Evolutionary conservation across 306 rosid species (phyloP).

Genomic region (Coriaria nepalensis): DNA sequence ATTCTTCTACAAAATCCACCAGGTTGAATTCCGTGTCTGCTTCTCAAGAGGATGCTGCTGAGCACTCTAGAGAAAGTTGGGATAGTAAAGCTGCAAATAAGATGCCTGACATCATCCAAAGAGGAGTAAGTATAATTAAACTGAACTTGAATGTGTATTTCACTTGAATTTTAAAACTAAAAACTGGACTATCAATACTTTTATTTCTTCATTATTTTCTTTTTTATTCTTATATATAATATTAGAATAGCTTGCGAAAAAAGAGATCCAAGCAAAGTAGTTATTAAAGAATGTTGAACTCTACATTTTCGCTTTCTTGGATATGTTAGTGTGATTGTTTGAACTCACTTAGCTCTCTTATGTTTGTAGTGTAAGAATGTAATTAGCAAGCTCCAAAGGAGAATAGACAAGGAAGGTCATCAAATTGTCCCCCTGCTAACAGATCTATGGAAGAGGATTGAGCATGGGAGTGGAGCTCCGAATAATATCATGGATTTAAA

Average conservation of each 20-base stretch:
- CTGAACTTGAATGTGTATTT: background rate
- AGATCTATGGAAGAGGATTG: conserved; percentile 80
- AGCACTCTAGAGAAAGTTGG: conserved; percentile 52
- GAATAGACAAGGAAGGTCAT: conserved; percentile 78
- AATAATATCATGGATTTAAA: conserved; percentile 55
- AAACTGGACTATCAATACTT: too few species aligned
- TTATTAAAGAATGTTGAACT: too few species aligned
- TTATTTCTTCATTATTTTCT: too few species aligned
- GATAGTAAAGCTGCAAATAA: conserved; percentile 50
- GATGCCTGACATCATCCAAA: conserved; percentile 74
- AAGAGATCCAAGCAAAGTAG: too few species aligned
- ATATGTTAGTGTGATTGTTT: background rate
- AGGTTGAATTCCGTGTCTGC: conserved; percentile 43
- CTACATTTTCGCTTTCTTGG: background rate
- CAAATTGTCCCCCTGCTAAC: conserved; percentile 84
- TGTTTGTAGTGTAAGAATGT: conserved; percentile 78
- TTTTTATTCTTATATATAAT: too few species aligned
- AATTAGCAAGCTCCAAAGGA: conserved; percentile 75
- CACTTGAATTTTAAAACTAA: too few species aligned
- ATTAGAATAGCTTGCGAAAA: too few species aligned
- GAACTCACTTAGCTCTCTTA: conserved; percentile 17
- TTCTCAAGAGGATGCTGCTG: conserved; percentile 47
- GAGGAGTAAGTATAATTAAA: conserved; percentile 45
- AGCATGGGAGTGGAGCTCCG: conserved; percentile 46
- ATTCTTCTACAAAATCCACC: conserved; percentile 58